Percentiles rank a stretch among this genome's conserved stretches.
These are phyloP conservation scores for Capsella rubella DNA, from an alignment of 441 rosid species.

Conservation along the genomic window DNA sequence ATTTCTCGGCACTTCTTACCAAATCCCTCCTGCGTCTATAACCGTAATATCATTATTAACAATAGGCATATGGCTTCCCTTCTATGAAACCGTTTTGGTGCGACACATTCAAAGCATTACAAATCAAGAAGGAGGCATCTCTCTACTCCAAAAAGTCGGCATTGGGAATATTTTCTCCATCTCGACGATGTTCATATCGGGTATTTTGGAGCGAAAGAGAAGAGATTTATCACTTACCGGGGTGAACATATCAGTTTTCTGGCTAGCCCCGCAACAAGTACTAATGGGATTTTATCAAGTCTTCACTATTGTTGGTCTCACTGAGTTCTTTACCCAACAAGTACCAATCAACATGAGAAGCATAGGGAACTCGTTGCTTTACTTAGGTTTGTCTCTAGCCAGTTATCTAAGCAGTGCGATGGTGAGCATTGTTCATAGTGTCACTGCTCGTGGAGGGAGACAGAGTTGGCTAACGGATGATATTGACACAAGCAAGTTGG, in stretches of 20 bases:
- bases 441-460: constrained; percentile 51
- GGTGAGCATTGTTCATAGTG: constrained; percentile 50
- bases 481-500: constrained; percentile 64
- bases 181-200: constrained; percentile 63
- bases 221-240: constrained; percentile 46
- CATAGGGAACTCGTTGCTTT: constrained; percentile 66
- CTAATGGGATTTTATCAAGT: constrained; percentile 76
- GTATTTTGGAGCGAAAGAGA: constrained; percentile 60
- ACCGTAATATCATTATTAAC: constrained; percentile 56
- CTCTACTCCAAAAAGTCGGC: constrained; percentile 66
- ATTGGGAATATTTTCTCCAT: constrained; percentile 61
- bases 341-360: constrained; percentile 80
- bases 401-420: constrained; percentile 59
- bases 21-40: constrained; percentile 62
- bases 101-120: constrained; percentile 63
- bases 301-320: constrained; percentile 64
- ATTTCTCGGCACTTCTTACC: constrained; percentile 35
- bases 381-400: constrained; percentile 53
- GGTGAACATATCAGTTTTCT: constrained; percentile 58
- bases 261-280: constrained; percentile 80
- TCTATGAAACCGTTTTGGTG: constrained; percentile 70
- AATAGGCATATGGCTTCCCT: constrained; percentile 72
- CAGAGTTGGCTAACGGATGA: constrained; percentile 70
- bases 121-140: constrained; percentile 64
- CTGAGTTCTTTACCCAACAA: constrained; percentile 75